These are phyloP conservation scores for Nemania diffusa DNA, from an alignment of 2,329 filamentous ascomycete genomes.

Conservation along the genomic window DNA sequence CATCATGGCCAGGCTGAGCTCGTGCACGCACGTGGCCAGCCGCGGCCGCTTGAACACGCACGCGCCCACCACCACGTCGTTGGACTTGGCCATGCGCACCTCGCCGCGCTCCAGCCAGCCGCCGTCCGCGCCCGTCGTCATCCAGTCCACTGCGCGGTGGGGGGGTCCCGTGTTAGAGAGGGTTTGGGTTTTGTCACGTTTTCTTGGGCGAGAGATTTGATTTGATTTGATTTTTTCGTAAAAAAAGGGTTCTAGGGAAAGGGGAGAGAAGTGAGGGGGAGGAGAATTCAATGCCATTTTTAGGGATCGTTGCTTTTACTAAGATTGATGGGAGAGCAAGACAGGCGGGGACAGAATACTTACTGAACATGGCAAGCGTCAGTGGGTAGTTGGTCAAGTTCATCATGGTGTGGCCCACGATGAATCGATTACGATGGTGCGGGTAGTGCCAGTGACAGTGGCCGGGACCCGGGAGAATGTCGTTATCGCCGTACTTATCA, in stretches of 20 bases:
- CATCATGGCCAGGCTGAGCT: constrained; percentile 15
- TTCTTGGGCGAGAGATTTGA: background rate
- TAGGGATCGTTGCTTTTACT: background rate
- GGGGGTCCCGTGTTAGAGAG: background rate
- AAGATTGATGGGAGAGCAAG: background rate
- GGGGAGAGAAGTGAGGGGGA: background rate
- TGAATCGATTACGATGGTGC: background rate
- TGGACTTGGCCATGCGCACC: constrained; percentile 8
- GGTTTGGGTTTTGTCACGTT: background rate
- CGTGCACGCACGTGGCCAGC: constrained; percentile 10
- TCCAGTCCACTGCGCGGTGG: constrained; percentile 23
- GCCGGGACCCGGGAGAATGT: too few relatives aligned
- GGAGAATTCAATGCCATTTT: too few relatives aligned
- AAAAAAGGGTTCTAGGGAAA: background rate
- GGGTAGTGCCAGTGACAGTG: constrained; percentile 19
- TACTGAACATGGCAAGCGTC: constrained; percentile 5
- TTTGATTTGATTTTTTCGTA: too few relatives aligned
- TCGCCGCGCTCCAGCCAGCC: constrained; percentile 10
- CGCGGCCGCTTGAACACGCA: constrained; percentile 8
- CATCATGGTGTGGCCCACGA: background rate
- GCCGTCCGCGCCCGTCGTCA: constrained; percentile 3
- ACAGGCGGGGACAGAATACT: background rate
- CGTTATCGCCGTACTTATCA: background rate
- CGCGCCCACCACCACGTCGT: constrained; percentile 18
- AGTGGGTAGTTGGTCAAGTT: constrained; percentile 2